Evolutionary conservation across 108 stramenopile genomes (phyloP), one percentile per base, ranked within the genome.

Genomic region (Chaetoceros tenuissimus): DNA sequence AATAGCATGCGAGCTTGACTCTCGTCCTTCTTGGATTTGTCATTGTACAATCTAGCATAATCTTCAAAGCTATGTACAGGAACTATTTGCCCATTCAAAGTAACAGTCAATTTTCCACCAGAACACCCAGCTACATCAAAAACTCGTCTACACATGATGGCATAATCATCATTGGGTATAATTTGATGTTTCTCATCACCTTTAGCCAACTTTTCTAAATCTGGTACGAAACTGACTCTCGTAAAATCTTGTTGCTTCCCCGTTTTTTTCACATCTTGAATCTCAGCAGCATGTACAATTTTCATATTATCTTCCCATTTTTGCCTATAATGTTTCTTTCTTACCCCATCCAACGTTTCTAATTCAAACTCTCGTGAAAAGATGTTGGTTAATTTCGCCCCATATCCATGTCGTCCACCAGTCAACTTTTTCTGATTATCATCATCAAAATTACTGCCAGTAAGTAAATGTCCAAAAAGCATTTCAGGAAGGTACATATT

Each of bases 401-500:
- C 94, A 49, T 85, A 91, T 0, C 94, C 94, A 72, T 95, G 85
- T 0, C 89, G 59, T 3, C 95, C 95, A 26, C 96, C 94, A 8
- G 93, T 94, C 53, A 87, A 52, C 21, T 95, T 87, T 70, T 96
- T 93, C 63, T 98, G 82, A 43, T 76, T 66, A n/a, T 7, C 19
- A 52, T 99, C 99, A 45, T 98, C 94, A 71, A 98, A 99, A 73
- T 99, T 99, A 30, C 84, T 87, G 2, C 97, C 97, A 20, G 97
- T 99, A 40, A 99, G 60, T 29, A 99, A 73, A 69, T 98, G 92
- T 3, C 99, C 99, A 73, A 99, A 99, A 29, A 99, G 78, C 57
- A 99, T 75, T 75, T 97, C 96, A 13, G 99, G 97, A 20, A 89
- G 64, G 54, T 89, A 94, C 57, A 88, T 80, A 0, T 81, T 72